phyloP scores from a whole-genome alignment of 1,139 yeast genomes.

The Nakaseomyces delphensis region DNA sequence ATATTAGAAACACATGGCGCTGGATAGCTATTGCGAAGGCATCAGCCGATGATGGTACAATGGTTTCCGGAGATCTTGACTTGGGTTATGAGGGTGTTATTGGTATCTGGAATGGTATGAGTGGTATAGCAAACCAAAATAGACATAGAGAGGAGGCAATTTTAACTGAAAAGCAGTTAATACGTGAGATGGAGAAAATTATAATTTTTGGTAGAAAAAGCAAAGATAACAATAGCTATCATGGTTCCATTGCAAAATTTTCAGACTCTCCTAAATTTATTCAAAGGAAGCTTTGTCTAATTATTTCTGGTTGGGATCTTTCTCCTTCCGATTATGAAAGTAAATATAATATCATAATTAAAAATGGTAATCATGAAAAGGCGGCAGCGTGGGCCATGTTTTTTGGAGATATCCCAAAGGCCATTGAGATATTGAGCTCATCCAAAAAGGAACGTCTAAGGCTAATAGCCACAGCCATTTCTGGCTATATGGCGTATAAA shows the following conservation, averaged over 20 bases:
- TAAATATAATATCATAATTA: constrained; percentile 49
- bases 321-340: constrained; percentile 68
- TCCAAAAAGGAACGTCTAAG: constrained; percentile 42
- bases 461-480: constrained; percentile 87
- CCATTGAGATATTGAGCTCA: constrained; percentile 59
- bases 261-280: constrained; percentile 38
- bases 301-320: constrained; percentile 88
- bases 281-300: constrained; percentile 70
- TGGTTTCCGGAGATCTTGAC: constrained; percentile 61
- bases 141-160: constrained; percentile 36
- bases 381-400: constrained; percentile 99
- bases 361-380: constrained; percentile 60
- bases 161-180: constrained; percentile 39
- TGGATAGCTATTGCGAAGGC: constrained; percentile 73
- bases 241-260: constrained; percentile 15
- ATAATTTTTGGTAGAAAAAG: constrained; percentile 27
- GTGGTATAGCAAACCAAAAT: constrained; percentile 50
- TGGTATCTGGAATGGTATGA: constrained; percentile 82
- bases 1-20: constrained; percentile 75
- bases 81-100: constrained; percentile 81
- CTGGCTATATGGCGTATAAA: constrained; percentile 79
- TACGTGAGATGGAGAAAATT: constrained; percentile 37
- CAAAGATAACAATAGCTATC: constrained; percentile 19
- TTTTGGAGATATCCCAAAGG: constrained; percentile 77
- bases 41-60: constrained; percentile 58